These are phyloP conservation scores for Dianthus caryophyllus DNA, from an alignment of 148 eudicot species.

Conservation along the genomic window DNA sequence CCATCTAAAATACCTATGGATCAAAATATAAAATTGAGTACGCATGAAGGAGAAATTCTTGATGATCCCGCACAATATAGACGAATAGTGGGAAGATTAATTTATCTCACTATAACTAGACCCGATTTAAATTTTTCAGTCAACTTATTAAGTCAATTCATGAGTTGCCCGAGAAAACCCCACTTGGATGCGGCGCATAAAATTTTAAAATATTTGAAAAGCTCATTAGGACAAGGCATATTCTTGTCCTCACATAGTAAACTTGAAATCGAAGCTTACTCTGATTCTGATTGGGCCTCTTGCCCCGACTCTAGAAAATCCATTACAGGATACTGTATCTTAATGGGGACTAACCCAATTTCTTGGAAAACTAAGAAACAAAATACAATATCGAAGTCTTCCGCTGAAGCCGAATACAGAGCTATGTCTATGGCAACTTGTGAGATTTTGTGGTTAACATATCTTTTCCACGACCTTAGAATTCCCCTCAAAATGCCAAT, in stretches of 20 bases:
- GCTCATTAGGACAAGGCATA: conserved; percentile 1
- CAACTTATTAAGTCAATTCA: neutral
- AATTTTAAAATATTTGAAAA: neutral
- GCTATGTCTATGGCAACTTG: neutral
- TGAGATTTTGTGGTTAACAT: neutral
- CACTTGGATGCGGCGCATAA: neutral
- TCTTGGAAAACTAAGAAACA: neutral
- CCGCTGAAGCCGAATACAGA: neutral
- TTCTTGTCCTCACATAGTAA: neutral
- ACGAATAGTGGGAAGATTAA: no score
- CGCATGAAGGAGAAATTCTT: no score
- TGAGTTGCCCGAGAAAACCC: neutral
- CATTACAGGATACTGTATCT: neutral
- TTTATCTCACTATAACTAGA: neutral
- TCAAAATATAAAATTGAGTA: no score
- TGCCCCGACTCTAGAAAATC: neutral
- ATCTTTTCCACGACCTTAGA: neutral
- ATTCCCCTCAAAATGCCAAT: neutral
- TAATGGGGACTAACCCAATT: neutral
- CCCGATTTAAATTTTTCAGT: neutral
- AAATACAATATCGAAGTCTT: neutral
- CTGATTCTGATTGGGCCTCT: neutral
- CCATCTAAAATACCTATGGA: no score
- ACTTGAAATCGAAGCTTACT: neutral
- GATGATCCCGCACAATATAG: no score